Conservation (phyloP, 768 basidiomycete species). For the Amanita exitialis region DNA sequence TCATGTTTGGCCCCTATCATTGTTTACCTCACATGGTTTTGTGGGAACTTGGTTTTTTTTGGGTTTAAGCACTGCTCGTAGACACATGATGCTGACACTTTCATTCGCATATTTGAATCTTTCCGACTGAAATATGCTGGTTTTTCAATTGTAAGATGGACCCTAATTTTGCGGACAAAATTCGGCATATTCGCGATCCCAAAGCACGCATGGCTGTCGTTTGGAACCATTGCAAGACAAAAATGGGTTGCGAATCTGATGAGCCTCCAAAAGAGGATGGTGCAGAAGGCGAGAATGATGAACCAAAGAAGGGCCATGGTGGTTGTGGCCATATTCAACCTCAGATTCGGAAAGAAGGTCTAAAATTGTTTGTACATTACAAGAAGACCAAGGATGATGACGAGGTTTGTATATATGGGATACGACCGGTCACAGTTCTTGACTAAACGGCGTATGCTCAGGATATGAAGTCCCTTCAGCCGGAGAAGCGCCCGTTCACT, state of each 20-base stretch:
- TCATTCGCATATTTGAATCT: conserved; percentile 39
- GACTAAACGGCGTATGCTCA: conserved; percentile 18
- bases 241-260: conserved; percentile 83
- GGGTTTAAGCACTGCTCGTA: conserved; percentile 21
- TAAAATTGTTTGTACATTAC: conserved; percentile 92
- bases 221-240: conserved; percentile 81
- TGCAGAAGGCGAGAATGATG: conserved; percentile 56
- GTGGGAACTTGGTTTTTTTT: conserved; percentile 13
- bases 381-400: conserved; percentile 93
- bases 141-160: conserved; percentile 55
- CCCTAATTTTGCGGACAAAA: conserved; percentile 76
- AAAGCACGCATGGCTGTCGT: conserved; percentile 83
- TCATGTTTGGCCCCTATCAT: conserved; percentile 54
- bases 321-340: conserved; percentile 95
- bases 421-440: conserved; percentile 7
- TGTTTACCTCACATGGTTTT: conserved; percentile 19
- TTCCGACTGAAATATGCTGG: conserved; percentile 15
- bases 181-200: conserved; percentile 78
- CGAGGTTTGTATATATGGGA: conserved; percentile 50
- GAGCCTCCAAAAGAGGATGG: conserved; percentile 74
- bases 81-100: conserved; percentile 56
- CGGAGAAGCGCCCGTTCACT: conserved; percentile 74
- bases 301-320: conserved; percentile 87
- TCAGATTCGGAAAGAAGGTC: conserved; percentile 81
- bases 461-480: conserved; percentile 75